Percentiles rank a stretch among this genome's conserved stretches.
Conservation (phyloP, 805 yeast genomes). For the Spathaspora passalidarum region DNA sequence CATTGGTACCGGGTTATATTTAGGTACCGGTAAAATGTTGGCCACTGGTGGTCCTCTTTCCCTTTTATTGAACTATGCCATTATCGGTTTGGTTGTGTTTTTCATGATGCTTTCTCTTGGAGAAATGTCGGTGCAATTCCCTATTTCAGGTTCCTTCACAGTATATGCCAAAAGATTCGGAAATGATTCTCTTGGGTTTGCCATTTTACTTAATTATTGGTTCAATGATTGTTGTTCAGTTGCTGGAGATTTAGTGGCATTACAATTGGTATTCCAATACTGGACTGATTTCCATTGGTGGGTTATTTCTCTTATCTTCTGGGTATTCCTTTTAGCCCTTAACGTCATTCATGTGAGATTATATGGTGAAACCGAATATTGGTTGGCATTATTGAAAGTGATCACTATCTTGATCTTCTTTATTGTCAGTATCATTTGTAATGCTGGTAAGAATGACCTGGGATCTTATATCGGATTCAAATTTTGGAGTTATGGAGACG, state of each 20-base stretch:
- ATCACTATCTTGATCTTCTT: constrained; percentile 56
- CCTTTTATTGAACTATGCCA: constrained; percentile 29
- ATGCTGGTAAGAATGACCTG: constrained; percentile 54
- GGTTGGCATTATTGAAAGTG: constrained; percentile 38
- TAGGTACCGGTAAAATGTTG: constrained; percentile 31
- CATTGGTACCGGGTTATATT: constrained; percentile 33
- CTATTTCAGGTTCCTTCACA: constrained; percentile 55
- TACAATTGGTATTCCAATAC: constrained; percentile 43
- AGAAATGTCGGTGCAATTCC: constrained; percentile 54
- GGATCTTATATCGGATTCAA: constrained; percentile 42
- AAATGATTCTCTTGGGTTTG: constrained; percentile 50
- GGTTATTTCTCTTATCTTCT: constrained; percentile 51
- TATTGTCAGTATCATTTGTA: constrained; percentile 52
- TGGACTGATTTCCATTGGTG: constrained; percentile 52
- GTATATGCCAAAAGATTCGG: constrained; percentile 49
- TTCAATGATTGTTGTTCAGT: constrained; percentile 48
- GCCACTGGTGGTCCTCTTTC: constrained; percentile 33
- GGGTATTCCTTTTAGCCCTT: constrained; percentile 46
- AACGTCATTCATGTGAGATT: constrained; percentile 37
- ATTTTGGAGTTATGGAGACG: constrained; percentile 46
- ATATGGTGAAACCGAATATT: constrained; percentile 42
- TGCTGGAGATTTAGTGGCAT: constrained; percentile 47
- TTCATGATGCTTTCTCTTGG: constrained; percentile 53
- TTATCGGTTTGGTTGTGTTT: constrained; percentile 45
- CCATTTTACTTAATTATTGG: constrained; percentile 50